phyloP scores from a whole-genome alignment of 306 rosid genomes.

The Glycine soja region DNA sequence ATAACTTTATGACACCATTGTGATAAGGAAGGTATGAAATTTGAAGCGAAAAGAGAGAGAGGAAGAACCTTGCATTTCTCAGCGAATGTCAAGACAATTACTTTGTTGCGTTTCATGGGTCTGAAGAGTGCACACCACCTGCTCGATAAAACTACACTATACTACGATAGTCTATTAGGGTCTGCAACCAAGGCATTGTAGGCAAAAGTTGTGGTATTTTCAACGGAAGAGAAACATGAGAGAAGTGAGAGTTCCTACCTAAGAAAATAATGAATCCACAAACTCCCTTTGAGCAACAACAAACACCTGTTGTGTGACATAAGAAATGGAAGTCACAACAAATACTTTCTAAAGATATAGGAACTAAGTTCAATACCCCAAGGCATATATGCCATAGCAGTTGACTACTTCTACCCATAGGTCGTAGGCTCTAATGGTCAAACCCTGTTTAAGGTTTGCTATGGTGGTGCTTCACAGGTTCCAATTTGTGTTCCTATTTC shows the following conservation, averaged over 20 bases:
- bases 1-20: not conserved
- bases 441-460: too few relatives aligned
- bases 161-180: too few relatives aligned
- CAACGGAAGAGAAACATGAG: constrained; percentile 27
- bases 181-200: not conserved
- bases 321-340: constrained; percentile 36
- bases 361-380: constrained; percentile 23
- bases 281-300: constrained; percentile 87
- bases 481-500: too few relatives aligned
- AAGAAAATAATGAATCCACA: constrained; percentile 91
- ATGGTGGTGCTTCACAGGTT: too few relatives aligned
- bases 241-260: constrained; percentile 57
- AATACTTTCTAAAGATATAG: constrained; percentile 18
- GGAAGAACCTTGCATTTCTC: constrained; percentile 82
- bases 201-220: constrained; percentile 30
- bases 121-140: constrained; percentile 48
- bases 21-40: not conserved
- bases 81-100: constrained; percentile 68
- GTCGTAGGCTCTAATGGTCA: not conserved
- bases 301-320: constrained; percentile 71
- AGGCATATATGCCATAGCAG: constrained; percentile 18
- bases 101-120: constrained; percentile 62
- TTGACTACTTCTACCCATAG: constrained; percentile 17
- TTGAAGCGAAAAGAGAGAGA: constrained; percentile 33
- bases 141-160: constrained; percentile 51